Evolutionary conservation across 2,329 filamentous ascomycete species (phyloP).

Genomic region (Westerdykella aurantiaca): DNA sequence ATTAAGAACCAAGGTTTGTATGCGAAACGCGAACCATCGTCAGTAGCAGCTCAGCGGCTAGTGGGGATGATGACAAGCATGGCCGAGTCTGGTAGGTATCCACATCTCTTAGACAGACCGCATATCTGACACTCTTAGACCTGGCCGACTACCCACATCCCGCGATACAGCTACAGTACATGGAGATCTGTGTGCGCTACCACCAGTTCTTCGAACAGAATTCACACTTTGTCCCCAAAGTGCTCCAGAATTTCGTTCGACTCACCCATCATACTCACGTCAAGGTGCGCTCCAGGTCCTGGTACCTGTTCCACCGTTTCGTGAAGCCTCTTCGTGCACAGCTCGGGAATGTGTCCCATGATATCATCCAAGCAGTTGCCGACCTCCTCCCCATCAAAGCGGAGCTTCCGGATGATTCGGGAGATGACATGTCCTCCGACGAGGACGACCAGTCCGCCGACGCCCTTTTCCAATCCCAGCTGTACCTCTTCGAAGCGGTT

Average conservation of each 20-base stretch:
- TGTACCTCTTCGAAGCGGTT: conserved; percentile 91
- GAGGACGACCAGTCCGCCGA: conserved; percentile 87
- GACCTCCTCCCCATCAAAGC: conserved; percentile 89
- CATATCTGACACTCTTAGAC: conserved; percentile 46
- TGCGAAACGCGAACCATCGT: conserved; percentile 74
- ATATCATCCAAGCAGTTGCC: conserved; percentile 80
- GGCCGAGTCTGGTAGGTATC: conserved; percentile 73
- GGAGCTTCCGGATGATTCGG: conserved; percentile 70
- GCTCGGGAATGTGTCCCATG: conserved; percentile 84
- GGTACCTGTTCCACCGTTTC: conserved; percentile 93
- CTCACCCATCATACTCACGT: conserved; percentile 84
- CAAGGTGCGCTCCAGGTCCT: conserved; percentile 82
- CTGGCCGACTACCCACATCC: conserved; percentile 83
- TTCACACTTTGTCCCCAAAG: conserved; percentile 71
- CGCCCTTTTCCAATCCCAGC: conserved; percentile 81
- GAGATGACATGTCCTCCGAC: conserved; percentile 90
- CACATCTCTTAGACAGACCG: not conserved
- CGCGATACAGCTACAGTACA: conserved; percentile 89
- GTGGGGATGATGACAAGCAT: conserved; percentile 92
- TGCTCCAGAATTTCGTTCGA: conserved; percentile 85
- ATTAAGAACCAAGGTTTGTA: conserved; percentile 82
- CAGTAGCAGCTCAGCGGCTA: conserved; percentile 71
- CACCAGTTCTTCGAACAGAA: conserved; percentile 87
- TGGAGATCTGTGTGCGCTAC: conserved; percentile 97
- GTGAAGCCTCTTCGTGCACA: conserved; percentile 80